Percentiles rank a stretch among this genome's conserved stretches.
These are phyloP conservation scores for Penicillium simplicissimum DNA, from an alignment of 495 filamentous ascomycete species.

Conservation along the genomic window DNA sequence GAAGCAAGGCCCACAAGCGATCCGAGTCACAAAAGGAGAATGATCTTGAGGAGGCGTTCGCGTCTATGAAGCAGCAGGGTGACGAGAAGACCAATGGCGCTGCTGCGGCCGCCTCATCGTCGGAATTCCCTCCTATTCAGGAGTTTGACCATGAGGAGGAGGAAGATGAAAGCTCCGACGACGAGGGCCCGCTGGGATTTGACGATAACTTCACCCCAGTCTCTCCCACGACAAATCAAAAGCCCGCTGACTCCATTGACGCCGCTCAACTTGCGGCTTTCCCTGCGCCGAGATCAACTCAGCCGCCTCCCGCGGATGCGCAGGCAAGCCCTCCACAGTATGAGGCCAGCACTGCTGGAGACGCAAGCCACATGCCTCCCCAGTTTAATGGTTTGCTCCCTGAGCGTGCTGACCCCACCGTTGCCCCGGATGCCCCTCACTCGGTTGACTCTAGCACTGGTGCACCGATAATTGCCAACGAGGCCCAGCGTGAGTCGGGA, in stretches of 20 bases:
- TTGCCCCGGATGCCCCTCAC: constrained; percentile 49
- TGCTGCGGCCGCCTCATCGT: constrained; percentile 29
- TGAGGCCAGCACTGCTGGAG: constrained; percentile 42
- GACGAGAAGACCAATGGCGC: constrained; percentile 32
- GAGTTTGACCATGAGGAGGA: constrained; percentile 79
- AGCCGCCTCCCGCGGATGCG: constrained; percentile 53
- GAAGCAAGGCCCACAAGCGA: constrained; percentile 54
- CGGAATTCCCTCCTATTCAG: constrained; percentile 93
- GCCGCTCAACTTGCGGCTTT: constrained; percentile 45
- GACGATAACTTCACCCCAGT: constrained; percentile 86
- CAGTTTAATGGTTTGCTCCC: constrained; percentile 68
- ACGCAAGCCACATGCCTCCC: constrained; percentile 50
- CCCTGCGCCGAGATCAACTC: constrained; percentile 34
- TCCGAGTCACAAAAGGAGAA: constrained; percentile 58
- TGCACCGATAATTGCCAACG: constrained; percentile 44
- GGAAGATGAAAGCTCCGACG: constrained; percentile 70
- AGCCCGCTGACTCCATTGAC: constrained; percentile 37
- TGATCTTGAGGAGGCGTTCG: constrained; percentile 53
- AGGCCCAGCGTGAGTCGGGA: constrained; percentile 29
- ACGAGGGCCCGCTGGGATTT: constrained; percentile 70
- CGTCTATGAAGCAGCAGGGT: constrained; percentile 38
- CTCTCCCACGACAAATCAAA: constrained; percentile 47
- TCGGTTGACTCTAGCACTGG: constrained; percentile 44
- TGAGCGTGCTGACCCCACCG: constrained; percentile 61
- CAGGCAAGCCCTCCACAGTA: constrained; percentile 69